Base-by-base conservation (phyloP, 2,329 filamentous ascomycete genomes). In the Aspergillus neoniger region DNA sequence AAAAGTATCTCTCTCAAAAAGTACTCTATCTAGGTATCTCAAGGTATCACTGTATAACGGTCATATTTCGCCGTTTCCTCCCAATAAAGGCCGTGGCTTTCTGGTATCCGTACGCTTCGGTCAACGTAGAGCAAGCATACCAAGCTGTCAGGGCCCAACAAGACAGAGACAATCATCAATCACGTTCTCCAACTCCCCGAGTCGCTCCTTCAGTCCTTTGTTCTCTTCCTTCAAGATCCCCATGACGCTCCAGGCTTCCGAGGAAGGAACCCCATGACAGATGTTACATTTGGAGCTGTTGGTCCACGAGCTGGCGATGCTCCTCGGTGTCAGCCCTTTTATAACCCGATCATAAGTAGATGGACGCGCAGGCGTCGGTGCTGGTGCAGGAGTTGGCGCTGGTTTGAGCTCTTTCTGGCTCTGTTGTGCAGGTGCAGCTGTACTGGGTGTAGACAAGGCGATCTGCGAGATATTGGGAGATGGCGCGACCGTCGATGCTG, bases 141-240 rank as follows among this genome's bases (percentile, higher is more conserved):
- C 19, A 15, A 50, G 15, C 32, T 17, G 30, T 68, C 62, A 74
- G 51, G 72, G 69, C 5, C 74, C 77, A 59, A 86, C 82, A 54
- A 86, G 74, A 60, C 82, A 80, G 64, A 88, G 77, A 53, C 82
- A 84, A 44, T 83, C 81, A 57, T 88, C 85, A 53, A 87, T 77
- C 19, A 80, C 80, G 44, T 77, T 73, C 67, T 87, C 83, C 38
- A 88, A 74, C 55, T 83, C 79, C 10, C 79, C 78, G 3, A 88
- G 76, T 51, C 84, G 76, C 48, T 77, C 73, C 67, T 84, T 83
- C 51, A 88, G 70, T 7, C 76, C 77, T 25, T 75, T 72, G 63
- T 86, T 88, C 72, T 88, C 85, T 52, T 83, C 76, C 62, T 84
- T 74, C 72, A 86, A 71, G 65, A 83, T 72, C 57, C 81, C 71